phyloP scores from a whole-genome alignment of 2,329 filamentous ascomycete genomes.

The Diaporthe batatas region DNA sequence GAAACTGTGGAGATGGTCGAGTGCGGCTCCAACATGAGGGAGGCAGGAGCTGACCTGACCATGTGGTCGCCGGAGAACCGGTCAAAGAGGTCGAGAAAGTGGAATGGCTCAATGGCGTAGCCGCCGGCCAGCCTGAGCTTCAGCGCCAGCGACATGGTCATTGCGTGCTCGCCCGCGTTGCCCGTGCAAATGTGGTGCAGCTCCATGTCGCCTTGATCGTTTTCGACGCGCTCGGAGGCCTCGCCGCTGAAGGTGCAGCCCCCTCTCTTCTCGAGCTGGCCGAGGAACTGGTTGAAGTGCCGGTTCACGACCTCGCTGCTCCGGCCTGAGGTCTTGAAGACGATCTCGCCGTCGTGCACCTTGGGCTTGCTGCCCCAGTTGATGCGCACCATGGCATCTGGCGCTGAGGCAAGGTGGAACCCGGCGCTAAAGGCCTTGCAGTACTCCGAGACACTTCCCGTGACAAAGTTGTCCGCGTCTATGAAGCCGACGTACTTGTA shows the following conservation, averaged over 20 bases:
- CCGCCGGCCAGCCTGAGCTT: conserved; percentile 50
- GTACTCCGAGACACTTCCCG: conserved; percentile 51
- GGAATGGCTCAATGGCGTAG: conserved; percentile 53
- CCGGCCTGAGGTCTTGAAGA: conserved; percentile 48
- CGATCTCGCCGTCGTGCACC: conserved; percentile 45
- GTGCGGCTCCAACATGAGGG: conserved; percentile 1
- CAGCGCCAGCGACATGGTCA: conserved; percentile 53
- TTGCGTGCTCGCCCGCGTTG: conserved; percentile 53
- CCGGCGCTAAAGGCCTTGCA: conserved; percentile 51
- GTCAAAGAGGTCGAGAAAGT: conserved; percentile 50
- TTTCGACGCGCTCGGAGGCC: conserved; percentile 2
- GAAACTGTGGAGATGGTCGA: conserved; percentile 19
- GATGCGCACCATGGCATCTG: conserved; percentile 51
- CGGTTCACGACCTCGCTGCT: conserved; percentile 50
- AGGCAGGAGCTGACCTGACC: neutral
- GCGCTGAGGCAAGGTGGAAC: conserved; percentile 46
- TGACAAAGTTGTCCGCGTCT: conserved; percentile 51
- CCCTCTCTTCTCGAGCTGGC: conserved; percentile 30
- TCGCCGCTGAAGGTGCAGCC: conserved; percentile 29
- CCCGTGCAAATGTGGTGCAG: conserved; percentile 49
- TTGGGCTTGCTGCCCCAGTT: conserved; percentile 52
- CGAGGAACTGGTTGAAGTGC: conserved; percentile 49
- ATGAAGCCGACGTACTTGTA: conserved; percentile 51
- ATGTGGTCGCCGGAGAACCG: conserved; percentile 37
- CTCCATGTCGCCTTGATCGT: neutral